Evolutionary conservation across 1,284 basidiomycete genomes (phyloP).

Genomic region (Lentinula novae-zelandiae): DNA sequence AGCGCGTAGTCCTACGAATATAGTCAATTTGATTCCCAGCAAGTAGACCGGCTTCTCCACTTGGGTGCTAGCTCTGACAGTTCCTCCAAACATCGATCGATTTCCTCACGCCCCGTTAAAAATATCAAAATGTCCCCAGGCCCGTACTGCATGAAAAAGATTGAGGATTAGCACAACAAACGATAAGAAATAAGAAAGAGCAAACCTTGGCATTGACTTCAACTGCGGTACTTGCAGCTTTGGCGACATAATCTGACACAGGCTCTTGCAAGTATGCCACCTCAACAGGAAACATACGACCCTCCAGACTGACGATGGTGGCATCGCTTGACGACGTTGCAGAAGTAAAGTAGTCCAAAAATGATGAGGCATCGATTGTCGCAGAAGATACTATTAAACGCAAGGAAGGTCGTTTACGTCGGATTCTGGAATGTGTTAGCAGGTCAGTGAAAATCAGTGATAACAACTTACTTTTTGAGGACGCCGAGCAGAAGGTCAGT

Average conservation of each 20-base stretch:
- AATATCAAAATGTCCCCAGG: conserved; percentile 93
- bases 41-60: conserved; percentile 36
- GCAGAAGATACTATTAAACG: conserved; percentile 93
- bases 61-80: conserved; percentile 75
- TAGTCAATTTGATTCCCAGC: not conserved
- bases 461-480: conserved; percentile 72
- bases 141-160: conserved; percentile 43
- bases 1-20: conserved; percentile 59
- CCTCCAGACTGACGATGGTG: conserved; percentile 86
- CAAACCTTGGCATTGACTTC: conserved; percentile 81
- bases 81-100: conserved; percentile 82
- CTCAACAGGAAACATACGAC: conserved; percentile 90
- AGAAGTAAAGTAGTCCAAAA: conserved; percentile 84
- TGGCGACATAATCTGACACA: conserved; percentile 76
- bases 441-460: conserved; percentile 19
- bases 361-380: conserved; percentile 87
- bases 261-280: conserved; percentile 76
- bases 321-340: conserved; percentile 49
- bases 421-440: conserved; percentile 55
- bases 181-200: conserved; percentile 5
- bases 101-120: conserved; percentile 95
- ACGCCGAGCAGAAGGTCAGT: conserved; percentile 93
- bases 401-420: conserved; percentile 83
- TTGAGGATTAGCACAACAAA: conserved; percentile 1
- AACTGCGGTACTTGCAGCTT: conserved; percentile 83